Evolutionary conservation across 1,139 yeast genomes (phyloP).

Genomic region (Pichia sp.): DNA sequence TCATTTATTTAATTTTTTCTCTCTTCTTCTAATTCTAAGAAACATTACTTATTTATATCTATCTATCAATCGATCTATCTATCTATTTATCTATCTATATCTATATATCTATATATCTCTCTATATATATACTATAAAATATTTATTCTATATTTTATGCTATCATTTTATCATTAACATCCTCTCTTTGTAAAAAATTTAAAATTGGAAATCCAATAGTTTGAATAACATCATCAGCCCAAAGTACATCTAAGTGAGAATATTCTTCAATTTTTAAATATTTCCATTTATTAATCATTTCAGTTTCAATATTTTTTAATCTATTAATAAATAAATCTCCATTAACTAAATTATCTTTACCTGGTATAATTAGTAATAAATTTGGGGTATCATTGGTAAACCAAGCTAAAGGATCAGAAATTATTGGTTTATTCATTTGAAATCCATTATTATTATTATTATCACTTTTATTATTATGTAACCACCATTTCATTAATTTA

Average conservation of each 20-base stretch:
- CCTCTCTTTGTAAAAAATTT: constrained; percentile 16
- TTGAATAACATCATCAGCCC: constrained; percentile 45
- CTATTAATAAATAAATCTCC: constrained; percentile 50
- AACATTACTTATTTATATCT: no score
- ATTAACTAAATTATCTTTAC: constrained; percentile 59
- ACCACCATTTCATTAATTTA: constrained; percentile 89
- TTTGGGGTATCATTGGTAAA: constrained; percentile 46
- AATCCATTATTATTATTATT: constrained; percentile 32
- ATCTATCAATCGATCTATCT: background rate
- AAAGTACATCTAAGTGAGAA: constrained; percentile 48
- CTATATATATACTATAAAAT: background rate
- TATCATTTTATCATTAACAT: background rate
- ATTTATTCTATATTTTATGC: background rate
- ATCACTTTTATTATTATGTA: constrained; percentile 33
- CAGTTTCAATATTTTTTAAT: constrained; percentile 46
- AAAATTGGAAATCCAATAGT: constrained; percentile 34
- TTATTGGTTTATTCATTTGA: constrained; percentile 48
- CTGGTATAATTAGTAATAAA: constrained; percentile 56
- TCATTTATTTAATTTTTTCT: background rate
- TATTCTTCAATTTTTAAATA: constrained; percentile 40
- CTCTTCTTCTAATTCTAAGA: background rate
- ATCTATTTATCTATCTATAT: background rate
- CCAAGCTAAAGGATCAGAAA: constrained; percentile 51
- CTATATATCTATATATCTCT: background rate
- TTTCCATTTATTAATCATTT: constrained; percentile 36